phyloP scores from a whole-genome alignment of 2,329 filamentous ascomycete species.

The Penicillium sp. region DNA sequence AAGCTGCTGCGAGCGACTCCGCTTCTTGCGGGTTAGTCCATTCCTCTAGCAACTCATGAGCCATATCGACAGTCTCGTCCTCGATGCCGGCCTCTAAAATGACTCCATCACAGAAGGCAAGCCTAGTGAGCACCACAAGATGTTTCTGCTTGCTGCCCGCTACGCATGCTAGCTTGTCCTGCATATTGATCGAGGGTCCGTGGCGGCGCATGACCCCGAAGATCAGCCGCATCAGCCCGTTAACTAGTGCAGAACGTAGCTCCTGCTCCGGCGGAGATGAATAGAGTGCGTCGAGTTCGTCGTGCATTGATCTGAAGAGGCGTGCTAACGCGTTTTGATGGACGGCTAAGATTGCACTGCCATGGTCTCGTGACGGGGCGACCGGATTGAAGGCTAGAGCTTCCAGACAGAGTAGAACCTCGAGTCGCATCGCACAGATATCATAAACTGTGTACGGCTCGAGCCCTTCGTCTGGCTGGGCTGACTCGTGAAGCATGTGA shows the following conservation, averaged over 20 bases:
- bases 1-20: conserved; percentile 59
- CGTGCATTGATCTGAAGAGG: conserved; percentile 74
- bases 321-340: conserved; percentile 74
- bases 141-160: conserved; percentile 80
- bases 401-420: conserved; percentile 50
- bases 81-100: conserved; percentile 78
- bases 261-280: conserved; percentile 50
- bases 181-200: conserved; percentile 67
- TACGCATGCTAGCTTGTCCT: conserved; percentile 70
- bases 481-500: conserved; percentile 60
- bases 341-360: conserved; percentile 66
- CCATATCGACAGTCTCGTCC: conserved; percentile 77
- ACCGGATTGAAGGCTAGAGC: conserved; percentile 48
- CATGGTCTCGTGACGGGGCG: conserved; percentile 65
- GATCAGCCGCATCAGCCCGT: conserved; percentile 63
- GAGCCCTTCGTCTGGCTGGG: conserved; percentile 49
- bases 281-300: conserved; percentile 69
- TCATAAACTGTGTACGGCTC: conserved; percentile 43
- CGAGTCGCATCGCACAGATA: conserved; percentile 48
- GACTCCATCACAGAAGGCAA: conserved; percentile 83
- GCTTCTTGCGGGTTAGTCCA: conserved; percentile 80
- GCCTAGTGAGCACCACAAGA: conserved; percentile 74
- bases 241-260: conserved; percentile 59
- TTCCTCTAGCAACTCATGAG: conserved; percentile 79
- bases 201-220: conserved; percentile 65